Conservation (phyloP, 2,329 filamentous ascomycete genomes). For the Pestalotiopsis sp. region DNA sequence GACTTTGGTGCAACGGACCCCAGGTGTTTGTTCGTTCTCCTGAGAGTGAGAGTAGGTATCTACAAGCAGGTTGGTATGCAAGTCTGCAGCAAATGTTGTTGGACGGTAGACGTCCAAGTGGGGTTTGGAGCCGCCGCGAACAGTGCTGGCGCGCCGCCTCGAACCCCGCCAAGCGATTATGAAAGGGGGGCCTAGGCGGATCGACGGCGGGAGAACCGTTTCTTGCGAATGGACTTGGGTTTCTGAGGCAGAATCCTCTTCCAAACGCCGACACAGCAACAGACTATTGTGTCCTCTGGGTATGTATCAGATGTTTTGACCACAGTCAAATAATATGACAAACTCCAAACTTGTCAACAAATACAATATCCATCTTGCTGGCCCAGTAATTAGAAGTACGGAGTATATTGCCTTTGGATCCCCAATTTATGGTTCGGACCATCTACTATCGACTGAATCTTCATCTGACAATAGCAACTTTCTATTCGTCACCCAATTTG, state of each 20-base stretch:
- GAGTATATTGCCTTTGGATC: too few species aligned
- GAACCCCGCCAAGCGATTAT: not conserved
- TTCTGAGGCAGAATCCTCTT: not conserved
- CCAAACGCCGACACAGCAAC: not conserved
- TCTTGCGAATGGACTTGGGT: not conserved
- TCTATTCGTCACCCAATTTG: too few species aligned
- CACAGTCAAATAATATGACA: not conserved
- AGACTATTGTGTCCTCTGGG: not conserved
- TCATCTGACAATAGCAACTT: too few species aligned
- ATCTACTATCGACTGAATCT: too few species aligned
- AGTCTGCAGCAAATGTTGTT: not conserved
- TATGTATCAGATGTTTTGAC: not conserved
- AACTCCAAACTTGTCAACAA: not conserved
- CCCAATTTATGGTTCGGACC: too few species aligned
- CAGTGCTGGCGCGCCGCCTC: not conserved
- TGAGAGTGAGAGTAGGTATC: not conserved
- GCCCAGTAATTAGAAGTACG: too few species aligned
- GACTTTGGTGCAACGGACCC: not conserved
- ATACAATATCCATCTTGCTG: not conserved
- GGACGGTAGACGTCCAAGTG: not conserved
- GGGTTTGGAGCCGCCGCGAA: not conserved
- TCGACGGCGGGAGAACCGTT: not conserved
- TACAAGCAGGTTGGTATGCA: not conserved
- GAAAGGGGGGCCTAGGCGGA: conserved; percentile 6
- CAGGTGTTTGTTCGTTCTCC: not conserved